Evolutionary conservation across 2,329 filamentous ascomycete genomes (phyloP).

Genomic region (Alternaria consortialis): DNA sequence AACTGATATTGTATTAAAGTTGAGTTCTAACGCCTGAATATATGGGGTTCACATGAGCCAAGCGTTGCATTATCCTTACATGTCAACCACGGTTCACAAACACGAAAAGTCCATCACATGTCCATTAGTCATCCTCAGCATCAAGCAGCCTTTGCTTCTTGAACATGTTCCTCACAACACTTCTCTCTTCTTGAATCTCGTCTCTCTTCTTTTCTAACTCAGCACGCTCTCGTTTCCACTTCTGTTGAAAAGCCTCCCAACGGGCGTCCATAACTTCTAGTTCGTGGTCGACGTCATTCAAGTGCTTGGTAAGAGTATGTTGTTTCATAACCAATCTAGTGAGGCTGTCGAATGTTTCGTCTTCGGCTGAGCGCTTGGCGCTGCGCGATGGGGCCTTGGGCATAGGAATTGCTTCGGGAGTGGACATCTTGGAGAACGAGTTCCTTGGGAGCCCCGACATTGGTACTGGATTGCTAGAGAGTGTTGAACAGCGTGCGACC

Average conservation of each 20-base stretch:
- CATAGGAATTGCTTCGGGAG: neutral
- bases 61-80: neutral
- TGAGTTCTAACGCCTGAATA: neutral
- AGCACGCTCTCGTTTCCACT: slow-evolving; percentile 8
- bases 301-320: slow-evolving; percentile 13
- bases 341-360: slow-evolving; percentile 17
- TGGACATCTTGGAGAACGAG: neutral
- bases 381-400: neutral
- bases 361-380: slow-evolving; percentile 21
- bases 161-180: slow-evolving; percentile 13
- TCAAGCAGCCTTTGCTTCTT: slow-evolving; percentile 16
- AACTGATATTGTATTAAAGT: neutral
- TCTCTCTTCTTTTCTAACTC: slow-evolving; percentile 1
- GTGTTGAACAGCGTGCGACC: neutral
- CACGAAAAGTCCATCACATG: neutral
- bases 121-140: neutral
- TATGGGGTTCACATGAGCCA: neutral
- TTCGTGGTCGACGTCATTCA: slow-evolving; percentile 15
- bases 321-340: slow-evolving; percentile 11
- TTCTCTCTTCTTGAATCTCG: slow-evolving; percentile 2
- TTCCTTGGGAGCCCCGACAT: neutral
- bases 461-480: neutral
- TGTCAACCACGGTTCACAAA: neutral
- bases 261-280: slow-evolving; percentile 13
- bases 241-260: slow-evolving; percentile 7